Evolutionary conservation across 139 green algal species (phyloP).

Genomic region (Diplosphaera chodatii): DNA sequence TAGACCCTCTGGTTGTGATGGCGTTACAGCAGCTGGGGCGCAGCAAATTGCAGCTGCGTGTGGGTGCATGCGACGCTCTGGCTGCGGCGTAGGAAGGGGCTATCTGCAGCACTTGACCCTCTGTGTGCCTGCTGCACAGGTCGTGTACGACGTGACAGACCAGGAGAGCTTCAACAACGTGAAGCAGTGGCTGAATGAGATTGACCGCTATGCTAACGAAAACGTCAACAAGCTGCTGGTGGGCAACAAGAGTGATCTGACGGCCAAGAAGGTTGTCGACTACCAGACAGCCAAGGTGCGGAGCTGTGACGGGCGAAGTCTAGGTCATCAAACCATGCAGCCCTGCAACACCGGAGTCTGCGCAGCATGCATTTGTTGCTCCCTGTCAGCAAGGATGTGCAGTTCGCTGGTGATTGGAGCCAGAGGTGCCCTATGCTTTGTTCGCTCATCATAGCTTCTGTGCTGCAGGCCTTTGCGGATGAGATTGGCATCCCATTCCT

Average conservation of each 20-base stretch:
- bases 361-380: too few relatives aligned
- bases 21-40: too few relatives aligned
- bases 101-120: too few relatives aligned
- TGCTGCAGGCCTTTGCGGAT: conserved; percentile 89
- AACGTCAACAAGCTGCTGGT: conserved; percentile 99
- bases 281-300: conserved; percentile 86
- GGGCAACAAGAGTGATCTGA: conserved; percentile 98
- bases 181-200: conserved; percentile 99
- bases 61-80: too few relatives aligned
- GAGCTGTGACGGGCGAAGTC: background rate
- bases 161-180: conserved; percentile 99
- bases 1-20: too few relatives aligned
- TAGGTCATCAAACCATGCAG: background rate
- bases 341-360: too few relatives aligned
- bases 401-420: too few relatives aligned
- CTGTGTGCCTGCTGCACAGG: conserved; percentile 28
- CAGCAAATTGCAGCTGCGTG: too few relatives aligned
- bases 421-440: too few relatives aligned
- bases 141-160: conserved; percentile 99
- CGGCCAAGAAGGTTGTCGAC: conserved; percentile 94
- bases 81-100: too few relatives aligned
- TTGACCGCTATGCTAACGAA: conserved; percentile 98
- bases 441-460: too few relatives aligned
- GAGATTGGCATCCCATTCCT: conserved; percentile 99
- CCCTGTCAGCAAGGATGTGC: too few relatives aligned